A percentile compares a stretch with the other conserved stretches of the same genome.
Conservation (phyloP, 2,329 filamentous ascomycete genomes). For the Verticillium klebahnii region DNA sequence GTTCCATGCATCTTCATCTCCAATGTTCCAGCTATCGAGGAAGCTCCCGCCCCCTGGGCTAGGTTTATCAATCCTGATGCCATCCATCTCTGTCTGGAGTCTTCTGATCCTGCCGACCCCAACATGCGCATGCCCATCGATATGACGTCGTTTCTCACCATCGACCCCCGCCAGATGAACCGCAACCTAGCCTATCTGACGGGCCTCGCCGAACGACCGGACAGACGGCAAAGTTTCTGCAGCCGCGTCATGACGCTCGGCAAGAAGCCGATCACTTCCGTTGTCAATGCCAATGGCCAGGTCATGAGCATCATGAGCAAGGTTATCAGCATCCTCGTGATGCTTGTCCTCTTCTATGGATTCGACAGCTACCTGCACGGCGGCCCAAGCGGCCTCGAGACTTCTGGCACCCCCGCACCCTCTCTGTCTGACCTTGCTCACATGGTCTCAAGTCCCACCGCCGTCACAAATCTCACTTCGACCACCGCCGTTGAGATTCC, state of each 20-base stretch:
- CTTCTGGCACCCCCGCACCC: constrained; percentile 1
- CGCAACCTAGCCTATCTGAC: constrained; percentile 47
- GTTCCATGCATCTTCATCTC: constrained; percentile 45
- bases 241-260: not conserved
- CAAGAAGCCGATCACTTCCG: not conserved
- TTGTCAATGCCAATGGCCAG: not conserved
- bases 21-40: constrained; percentile 33
- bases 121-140: constrained; percentile 43
- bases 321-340: not conserved
- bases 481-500: constrained; percentile 28
- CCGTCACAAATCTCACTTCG: constrained; percentile 31
- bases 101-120: constrained; percentile 25
- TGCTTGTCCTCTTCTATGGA: not conserved
- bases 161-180: constrained; percentile 49
- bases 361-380: not conserved
- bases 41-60: constrained; percentile 24
- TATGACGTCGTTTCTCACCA: constrained; percentile 41
- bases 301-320: not conserved
- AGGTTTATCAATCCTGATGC: constrained; percentile 34
- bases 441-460: constrained; percentile 19
- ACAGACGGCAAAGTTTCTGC: not conserved
- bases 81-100: constrained; percentile 44
- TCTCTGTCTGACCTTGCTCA: constrained; percentile 11
- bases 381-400: not conserved
- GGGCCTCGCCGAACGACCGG: constrained; percentile 13